These are phyloP conservation scores for Eutrema heterophyllum DNA, from an alignment of 345 rosid genomes.

Conservation along the genomic window DNA sequence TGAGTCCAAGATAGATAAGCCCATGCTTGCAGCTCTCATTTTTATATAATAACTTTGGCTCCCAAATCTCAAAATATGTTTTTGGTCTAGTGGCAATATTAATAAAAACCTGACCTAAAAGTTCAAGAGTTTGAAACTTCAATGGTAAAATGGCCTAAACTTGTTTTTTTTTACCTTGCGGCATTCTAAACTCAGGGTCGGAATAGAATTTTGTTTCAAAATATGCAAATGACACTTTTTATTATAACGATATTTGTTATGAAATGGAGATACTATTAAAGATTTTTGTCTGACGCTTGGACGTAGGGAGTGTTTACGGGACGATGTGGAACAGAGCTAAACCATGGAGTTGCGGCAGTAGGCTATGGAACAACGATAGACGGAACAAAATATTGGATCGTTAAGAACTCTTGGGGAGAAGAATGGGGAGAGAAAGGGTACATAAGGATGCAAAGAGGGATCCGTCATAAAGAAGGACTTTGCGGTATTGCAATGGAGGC, in stretches of 20 bases:
- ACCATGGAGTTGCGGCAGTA: conserved; percentile 63
- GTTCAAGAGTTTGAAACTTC: no score
- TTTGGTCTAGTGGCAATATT: no score
- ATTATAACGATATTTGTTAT: neutral
- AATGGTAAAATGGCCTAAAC: no score
- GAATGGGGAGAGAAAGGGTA: conserved; percentile 82
- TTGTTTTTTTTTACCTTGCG: no score
- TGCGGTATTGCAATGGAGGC: conserved; percentile 79
- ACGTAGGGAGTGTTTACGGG: conserved; percentile 66
- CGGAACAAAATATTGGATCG: conserved; percentile 77
- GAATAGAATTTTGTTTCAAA: neutral
- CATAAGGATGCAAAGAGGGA: conserved; percentile 54
- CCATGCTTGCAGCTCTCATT: no score
- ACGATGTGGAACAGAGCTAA: conserved; percentile 53
- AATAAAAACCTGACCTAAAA: no score
- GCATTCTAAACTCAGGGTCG: no score
- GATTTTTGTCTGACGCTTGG: neutral
- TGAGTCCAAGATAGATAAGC: no score
- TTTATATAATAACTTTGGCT: no score
- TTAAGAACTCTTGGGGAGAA: conserved; percentile 71
- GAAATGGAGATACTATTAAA: neutral
- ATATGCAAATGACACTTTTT: neutral
- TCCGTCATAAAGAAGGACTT: conserved; percentile 38
- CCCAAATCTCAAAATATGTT: no score
- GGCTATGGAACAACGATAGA: conserved; percentile 65